phyloP scores from a whole-genome alignment of 768 basidiomycete genomes.

The Inosperma sp. region DNA sequence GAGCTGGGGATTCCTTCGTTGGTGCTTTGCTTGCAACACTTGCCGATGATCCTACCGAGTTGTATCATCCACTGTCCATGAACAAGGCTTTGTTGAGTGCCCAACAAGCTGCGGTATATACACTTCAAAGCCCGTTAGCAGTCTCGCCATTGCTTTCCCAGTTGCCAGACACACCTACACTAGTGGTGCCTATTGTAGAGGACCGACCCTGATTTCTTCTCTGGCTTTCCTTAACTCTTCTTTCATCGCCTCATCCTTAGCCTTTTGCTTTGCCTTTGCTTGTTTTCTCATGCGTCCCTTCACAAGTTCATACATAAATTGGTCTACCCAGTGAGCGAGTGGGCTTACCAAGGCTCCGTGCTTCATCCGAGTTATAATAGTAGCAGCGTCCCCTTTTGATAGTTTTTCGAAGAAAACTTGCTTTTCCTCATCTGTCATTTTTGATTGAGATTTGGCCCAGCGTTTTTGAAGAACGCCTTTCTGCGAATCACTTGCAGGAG shows the following conservation, averaged over 20 bases:
- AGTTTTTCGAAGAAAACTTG: conserved; percentile 36
- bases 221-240: conserved; percentile 49
- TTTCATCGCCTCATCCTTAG: conserved; percentile 31
- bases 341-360: conserved; percentile 65
- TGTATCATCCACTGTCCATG: conserved; percentile 44
- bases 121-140: conserved; percentile 52
- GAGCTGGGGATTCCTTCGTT: conserved; percentile 88
- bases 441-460: conserved; percentile 32
- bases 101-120: conserved; percentile 61
- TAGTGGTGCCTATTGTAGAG: conserved; percentile 32
- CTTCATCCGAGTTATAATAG: conserved; percentile 70
- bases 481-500: conserved; percentile 59
- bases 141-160: conserved; percentile 61
- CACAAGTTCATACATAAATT: not conserved
- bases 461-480: conserved; percentile 52
- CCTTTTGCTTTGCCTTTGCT: conserved; percentile 30
- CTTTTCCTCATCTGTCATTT: conserved; percentile 19
- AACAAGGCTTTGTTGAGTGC: conserved; percentile 46
- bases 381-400: conserved; percentile 77
- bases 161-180: conserved; percentile 5
- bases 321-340: not conserved
- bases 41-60: conserved; percentile 38
- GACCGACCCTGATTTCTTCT: conserved; percentile 60
- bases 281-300: conserved; percentile 50
- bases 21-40: conserved; percentile 75